phyloP scores from a whole-genome alignment of 257 asterid species.

The Knoxia roxburghii region DNA sequence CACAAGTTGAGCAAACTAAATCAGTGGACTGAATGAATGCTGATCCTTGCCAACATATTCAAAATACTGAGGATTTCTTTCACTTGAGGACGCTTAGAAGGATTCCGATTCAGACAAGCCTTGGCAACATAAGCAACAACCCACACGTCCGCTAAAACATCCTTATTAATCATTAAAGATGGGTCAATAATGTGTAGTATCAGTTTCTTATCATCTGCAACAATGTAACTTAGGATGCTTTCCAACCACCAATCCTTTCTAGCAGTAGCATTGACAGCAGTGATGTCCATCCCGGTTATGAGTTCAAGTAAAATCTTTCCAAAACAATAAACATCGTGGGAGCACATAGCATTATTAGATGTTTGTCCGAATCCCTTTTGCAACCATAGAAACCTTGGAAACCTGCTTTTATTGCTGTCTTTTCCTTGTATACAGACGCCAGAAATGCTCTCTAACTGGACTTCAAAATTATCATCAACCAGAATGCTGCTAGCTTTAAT shows the following conservation, averaged over 20 bases:
- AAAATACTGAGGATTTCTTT: conserved; percentile 63
- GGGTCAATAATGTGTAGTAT: background rate
- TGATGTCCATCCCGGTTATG: conserved; percentile 1
- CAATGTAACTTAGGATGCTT: conserved; percentile 28
- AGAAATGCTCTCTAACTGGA: conserved; percentile 5
- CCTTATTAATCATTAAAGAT: background rate
- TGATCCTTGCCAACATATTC: conserved; percentile 59
- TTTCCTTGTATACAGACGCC: background rate
- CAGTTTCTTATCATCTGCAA: conserved; percentile 10
- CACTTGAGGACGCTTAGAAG: conserved; percentile 43
- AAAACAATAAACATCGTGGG: conserved; percentile 13
- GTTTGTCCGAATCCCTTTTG: background rate
- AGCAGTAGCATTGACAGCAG: background rate
- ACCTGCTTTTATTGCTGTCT: background rate
- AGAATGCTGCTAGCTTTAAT: conserved; percentile 15
- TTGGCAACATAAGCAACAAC: conserved; percentile 7
- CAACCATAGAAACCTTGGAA: background rate
- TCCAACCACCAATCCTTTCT: conserved; percentile 26
- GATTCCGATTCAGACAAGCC: conserved; percentile 5
- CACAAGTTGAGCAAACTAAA: conserved; percentile 11
- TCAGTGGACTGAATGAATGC: too few species aligned
- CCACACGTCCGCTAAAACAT: background rate
- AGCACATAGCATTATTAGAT: background rate
- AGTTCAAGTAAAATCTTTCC: conserved; percentile 14
- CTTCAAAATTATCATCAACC: conserved; percentile 5